Conservation (phyloP, 2,329 filamentous ascomycete species). For the Epichloe aotearoae region DNA sequence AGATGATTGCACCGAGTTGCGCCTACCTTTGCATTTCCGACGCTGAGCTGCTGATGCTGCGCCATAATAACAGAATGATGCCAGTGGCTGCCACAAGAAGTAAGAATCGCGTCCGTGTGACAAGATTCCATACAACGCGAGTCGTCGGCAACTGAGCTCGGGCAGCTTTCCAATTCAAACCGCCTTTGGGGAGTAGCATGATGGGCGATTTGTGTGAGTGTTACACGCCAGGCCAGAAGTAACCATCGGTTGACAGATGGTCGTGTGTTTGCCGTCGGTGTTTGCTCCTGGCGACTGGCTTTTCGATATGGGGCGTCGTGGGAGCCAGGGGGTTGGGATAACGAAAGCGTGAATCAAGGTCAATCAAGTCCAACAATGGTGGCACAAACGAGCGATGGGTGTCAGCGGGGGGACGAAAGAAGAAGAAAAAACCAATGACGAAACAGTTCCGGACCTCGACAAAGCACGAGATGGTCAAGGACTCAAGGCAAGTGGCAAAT, state of each 20-base stretch:
- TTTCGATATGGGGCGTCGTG: conserved; percentile 10
- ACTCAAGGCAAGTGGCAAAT: not conserved
- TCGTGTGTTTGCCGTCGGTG: not conserved
- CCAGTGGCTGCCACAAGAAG: conserved; percentile 57
- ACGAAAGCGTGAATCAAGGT: conserved; percentile 1
- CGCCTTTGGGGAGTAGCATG: conserved; percentile 87
- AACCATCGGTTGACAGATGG: not conserved
- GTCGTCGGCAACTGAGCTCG: conserved; percentile 66
- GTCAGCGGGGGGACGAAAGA: not conserved
- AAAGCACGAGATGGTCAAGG: not conserved
- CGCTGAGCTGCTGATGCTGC: conserved; percentile 66
- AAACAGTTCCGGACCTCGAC: not conserved
- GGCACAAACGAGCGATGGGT: conserved; percentile 3
- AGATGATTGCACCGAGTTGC: not conserved
- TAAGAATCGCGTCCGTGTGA: conserved; percentile 68
- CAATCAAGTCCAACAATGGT: not conserved
- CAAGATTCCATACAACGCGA: conserved; percentile 54
- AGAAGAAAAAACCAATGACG: not conserved
- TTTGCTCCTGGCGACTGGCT: not conserved
- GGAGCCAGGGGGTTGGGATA: not conserved
- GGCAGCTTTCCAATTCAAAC: conserved; percentile 85
- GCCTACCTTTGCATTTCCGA: conserved; percentile 82
- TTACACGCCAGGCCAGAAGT: conserved; percentile 1
- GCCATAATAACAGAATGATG: conserved; percentile 73
- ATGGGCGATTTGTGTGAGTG: conserved; percentile 16